These are phyloP conservation scores for Backusella australiensis DNA, from an alignment of 192 early-diverging fungal species.

Conservation along the genomic window DNA sequence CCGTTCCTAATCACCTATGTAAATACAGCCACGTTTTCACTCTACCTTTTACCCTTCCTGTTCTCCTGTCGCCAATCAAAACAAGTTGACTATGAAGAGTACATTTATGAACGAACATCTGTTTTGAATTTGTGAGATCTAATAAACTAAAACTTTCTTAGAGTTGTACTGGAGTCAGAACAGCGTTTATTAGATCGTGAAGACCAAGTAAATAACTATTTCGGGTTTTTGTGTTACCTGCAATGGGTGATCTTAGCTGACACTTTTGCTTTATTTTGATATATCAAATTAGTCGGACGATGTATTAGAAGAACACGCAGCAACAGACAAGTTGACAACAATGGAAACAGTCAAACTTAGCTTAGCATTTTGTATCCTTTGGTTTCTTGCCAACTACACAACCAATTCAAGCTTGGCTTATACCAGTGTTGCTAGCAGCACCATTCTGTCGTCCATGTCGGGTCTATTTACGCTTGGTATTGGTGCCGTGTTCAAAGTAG, in stretches of 20 bases:
- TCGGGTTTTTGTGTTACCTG: background rate
- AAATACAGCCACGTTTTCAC: slow-evolving; percentile 72
- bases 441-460: slow-evolving; percentile 75
- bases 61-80: slow-evolving; percentile 16
- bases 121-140: background rate
- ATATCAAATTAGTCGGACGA: background rate
- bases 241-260: background rate
- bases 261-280: background rate
- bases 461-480: slow-evolving; percentile 73
- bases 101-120: background rate
- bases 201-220: background rate
- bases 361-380: slow-evolving; percentile 68
- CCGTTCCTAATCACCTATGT: slow-evolving; percentile 80
- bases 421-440: slow-evolving; percentile 71
- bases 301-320: background rate
- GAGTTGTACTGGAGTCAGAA: background rate
- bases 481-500: slow-evolving; percentile 59
- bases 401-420: slow-evolving; percentile 74
- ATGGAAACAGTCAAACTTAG: slow-evolving; percentile 59
- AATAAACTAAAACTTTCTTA: background rate
- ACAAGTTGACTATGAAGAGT: background rate
- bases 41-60: slow-evolving; percentile 58
- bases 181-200: background rate
- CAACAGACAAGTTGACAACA: slow-evolving; percentile 12
- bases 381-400: slow-evolving; percentile 77